phyloP scores from a whole-genome alignment of 306 rosid species.

The Vicia faba region DNA sequence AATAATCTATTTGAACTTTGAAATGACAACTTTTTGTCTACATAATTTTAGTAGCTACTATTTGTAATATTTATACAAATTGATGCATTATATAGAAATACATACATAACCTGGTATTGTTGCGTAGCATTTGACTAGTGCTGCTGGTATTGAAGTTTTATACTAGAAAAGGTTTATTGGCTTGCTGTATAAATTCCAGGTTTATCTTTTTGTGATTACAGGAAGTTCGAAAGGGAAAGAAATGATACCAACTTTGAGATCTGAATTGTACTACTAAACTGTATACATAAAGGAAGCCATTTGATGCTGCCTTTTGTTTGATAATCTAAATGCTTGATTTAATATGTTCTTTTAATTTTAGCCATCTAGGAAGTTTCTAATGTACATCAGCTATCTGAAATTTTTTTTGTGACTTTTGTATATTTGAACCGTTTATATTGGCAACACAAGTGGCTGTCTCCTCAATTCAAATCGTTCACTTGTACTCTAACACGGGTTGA shows the following conservation, averaged over 20 bases:
- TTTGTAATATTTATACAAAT: neutral
- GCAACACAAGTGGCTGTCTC: neutral
- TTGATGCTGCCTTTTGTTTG: conserved; percentile 3
- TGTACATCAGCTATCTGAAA: neutral
- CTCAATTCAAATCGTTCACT: neutral
- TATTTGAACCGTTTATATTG: neutral
- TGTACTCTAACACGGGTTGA: no score
- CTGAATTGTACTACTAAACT: neutral
- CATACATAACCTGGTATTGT: neutral
- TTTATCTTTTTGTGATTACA: neutral
- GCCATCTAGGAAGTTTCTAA: neutral
- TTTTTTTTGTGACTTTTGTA: neutral
- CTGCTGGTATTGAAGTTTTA: neutral
- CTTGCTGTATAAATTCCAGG: conserved; percentile 32
- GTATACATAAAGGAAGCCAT: neutral
- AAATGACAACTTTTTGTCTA: no score
- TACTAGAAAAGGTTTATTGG: conserved; percentile 1
- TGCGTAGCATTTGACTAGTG: conserved; percentile 19
- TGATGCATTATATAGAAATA: neutral
- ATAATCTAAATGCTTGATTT: conserved; percentile 7
- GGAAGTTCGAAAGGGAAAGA: conserved; percentile 10
- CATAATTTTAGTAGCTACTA: no score
- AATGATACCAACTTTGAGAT: conserved; percentile 15
- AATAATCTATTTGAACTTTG: no score
- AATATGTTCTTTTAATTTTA: neutral